Evolutionary conservation across 352 stramenopile genomes (phyloP).

Genomic region (Globisporangium iwayamae): DNA sequence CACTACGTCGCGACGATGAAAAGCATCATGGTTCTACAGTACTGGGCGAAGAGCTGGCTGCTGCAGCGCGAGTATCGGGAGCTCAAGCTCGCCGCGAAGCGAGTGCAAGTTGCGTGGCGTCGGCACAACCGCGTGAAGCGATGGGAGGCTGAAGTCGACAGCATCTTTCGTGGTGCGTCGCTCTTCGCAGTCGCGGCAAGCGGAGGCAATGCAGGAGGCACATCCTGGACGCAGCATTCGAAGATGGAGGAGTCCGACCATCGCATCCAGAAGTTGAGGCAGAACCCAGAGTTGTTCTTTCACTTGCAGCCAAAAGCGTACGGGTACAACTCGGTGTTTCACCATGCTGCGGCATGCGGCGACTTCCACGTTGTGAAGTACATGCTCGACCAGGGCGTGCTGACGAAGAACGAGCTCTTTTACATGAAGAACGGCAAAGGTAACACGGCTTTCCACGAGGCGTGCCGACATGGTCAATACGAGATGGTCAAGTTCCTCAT

Average conservation of each 20-base stretch:
- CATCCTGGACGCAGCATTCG: conserved; percentile 41
- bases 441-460: conserved; percentile 68
- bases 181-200: conserved; percentile 10
- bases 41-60: conserved; percentile 51
- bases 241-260: conserved; percentile 73
- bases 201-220: background rate
- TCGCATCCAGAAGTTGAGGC: conserved; percentile 49
- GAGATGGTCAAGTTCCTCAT: conserved; percentile 71
- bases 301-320: conserved; percentile 43
- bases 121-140: conserved; percentile 27
- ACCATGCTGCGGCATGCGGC: conserved; percentile 52
- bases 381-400: conserved; percentile 42
- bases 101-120: conserved; percentile 45
- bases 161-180: conserved; percentile 35
- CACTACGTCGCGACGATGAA: conserved; percentile 34
- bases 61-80: conserved; percentile 40
- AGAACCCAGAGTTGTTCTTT: conserved; percentile 45
- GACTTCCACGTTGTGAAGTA: conserved; percentile 81
- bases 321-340: conserved; percentile 71
- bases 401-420: conserved; percentile 27
- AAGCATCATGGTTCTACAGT: conserved; percentile 37
- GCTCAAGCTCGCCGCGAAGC: conserved; percentile 21
- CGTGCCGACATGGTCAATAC: conserved; percentile 56
- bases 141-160: conserved; percentile 46
- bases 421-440: conserved; percentile 48